Base-by-base conservation (phyloP, 768 basidiomycete species). In the Botryobasidium botryosum region DNA sequence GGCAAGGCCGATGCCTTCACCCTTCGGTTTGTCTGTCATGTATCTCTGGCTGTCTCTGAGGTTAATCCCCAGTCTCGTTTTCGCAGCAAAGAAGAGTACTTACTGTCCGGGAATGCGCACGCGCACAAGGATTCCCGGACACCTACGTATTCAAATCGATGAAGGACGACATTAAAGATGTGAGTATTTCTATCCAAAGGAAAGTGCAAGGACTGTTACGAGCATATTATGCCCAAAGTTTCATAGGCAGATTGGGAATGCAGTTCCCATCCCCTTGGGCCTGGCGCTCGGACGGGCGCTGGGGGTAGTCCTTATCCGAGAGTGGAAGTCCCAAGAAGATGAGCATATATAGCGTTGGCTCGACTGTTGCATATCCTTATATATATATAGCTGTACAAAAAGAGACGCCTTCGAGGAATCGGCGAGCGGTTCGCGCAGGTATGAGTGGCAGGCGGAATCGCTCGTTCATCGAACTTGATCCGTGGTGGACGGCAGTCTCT, bases 121-220 rank as follows among this genome's bases (percentile, higher is more conserved):
- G 83, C 20, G 72, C 75, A 0, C 83, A 86, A 61, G 83, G 83
- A 0, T 85, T 86, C 52, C 79, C 79, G 0, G 83, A 86, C 49
- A 35, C 62, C 29, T 82, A 79, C 50, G 49, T 66, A n/a, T 80
- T 85, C 47, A 51, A 66, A 40, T 78, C 77, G 0, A 61, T 56
- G 3, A 65, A 70, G 31, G 54, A 58, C 4, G 46, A 53, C 3
- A 56, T 63, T 0, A 52, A 61, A 10, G 76, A 80, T 50, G 82
- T 83, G 46, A 48, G 72, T 64, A 12, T 26, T 35, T 26, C 29
- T 39, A 43, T 35, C 23, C 23, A 18, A 39, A 33, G 26, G 24
- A 45, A 27, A 35, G 40, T 50, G 47, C 52, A 15, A 40, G 39
- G 21, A 4, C 17, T 31, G 18, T 33, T 24, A 8, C 40, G 2